Evolutionary conservation across 179 eudicot genomes (phyloP).

Genomic region (Vitellaria paradoxa): DNA sequence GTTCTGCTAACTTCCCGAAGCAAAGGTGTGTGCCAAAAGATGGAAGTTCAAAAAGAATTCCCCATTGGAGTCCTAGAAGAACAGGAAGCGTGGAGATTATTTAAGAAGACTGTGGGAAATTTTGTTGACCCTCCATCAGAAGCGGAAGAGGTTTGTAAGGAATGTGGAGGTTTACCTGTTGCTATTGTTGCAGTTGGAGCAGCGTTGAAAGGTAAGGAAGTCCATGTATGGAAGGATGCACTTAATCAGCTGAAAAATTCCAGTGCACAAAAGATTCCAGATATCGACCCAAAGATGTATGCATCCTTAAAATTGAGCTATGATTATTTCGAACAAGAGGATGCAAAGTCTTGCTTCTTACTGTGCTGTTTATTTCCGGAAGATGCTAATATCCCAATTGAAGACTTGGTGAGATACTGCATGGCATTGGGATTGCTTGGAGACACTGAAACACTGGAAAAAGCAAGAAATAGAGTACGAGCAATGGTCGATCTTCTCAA

Average conservation of each 20-base stretch:
- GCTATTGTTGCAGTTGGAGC: constrained; percentile 18
- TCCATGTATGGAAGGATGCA: constrained; percentile 16
- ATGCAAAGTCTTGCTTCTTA: constrained; percentile 4
- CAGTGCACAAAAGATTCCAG: neutral
- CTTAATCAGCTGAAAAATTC: neutral
- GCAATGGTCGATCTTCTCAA: neutral
- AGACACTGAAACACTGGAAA: neutral
- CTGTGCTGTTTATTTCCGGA: constrained; percentile 20
- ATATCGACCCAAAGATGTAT: neutral
- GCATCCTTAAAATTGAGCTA: constrained; percentile 11
- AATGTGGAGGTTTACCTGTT: constrained; percentile 23
- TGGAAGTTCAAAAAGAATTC: neutral
- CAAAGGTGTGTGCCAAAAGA: constrained; percentile 5
- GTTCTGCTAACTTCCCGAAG: constrained; percentile 16
- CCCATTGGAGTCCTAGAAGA: neutral
- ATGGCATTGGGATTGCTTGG: neutral
- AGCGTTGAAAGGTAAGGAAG: constrained; percentile 6
- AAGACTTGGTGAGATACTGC: constrained; percentile 1
- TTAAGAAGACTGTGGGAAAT: constrained; percentile 13
- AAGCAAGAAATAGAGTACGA: neutral
- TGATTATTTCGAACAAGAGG: neutral
- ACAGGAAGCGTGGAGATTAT: constrained; percentile 16
- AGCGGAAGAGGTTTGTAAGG: constrained; percentile 11
- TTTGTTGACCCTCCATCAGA: neutral
- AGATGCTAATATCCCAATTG: constrained; percentile 13